These are phyloP conservation scores for Canariomyces notabilis DNA, from an alignment of 2,329 filamentous ascomycete genomes.

Conservation along the genomic window DNA sequence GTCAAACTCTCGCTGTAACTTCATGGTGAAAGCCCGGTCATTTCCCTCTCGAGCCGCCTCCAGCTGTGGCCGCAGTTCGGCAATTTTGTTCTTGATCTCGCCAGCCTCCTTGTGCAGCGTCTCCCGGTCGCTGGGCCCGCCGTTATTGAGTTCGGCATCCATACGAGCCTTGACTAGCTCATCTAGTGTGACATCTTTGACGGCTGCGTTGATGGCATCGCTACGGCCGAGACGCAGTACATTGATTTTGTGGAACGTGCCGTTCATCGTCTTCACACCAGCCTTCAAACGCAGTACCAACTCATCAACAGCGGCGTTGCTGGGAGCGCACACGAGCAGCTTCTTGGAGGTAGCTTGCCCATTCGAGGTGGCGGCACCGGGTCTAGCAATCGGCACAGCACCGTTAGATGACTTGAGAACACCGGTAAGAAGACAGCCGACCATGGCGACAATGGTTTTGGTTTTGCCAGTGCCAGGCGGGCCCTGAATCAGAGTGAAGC, in stretches of 20 bases:
- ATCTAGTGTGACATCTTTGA: constrained; percentile 88
- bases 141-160: constrained; percentile 53
- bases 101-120: constrained; percentile 59
- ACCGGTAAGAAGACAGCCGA: constrained; percentile 74
- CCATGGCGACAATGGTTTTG: constrained; percentile 95
- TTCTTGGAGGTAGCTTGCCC: constrained; percentile 60
- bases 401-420: constrained; percentile 38
- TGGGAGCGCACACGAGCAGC: constrained; percentile 92
- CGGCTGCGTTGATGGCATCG: constrained; percentile 85
- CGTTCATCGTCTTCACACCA: constrained; percentile 73
- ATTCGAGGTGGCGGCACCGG: constrained; percentile 28
- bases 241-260: constrained; percentile 69
- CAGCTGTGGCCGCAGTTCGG: constrained; percentile 64
- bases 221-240: constrained; percentile 85
- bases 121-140: constrained; percentile 52
- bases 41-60: constrained; percentile 58
- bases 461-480: constrained; percentile 97
- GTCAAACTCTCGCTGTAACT: constrained; percentile 72
- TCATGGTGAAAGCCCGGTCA: constrained; percentile 43
- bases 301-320: constrained; percentile 96
- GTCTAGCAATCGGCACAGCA: constrained; percentile 43
- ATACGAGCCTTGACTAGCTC: constrained; percentile 78
- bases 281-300: constrained; percentile 86
- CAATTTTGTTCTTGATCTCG: constrained; percentile 71
- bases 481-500: constrained; percentile 92